These are phyloP conservation scores for Yarrowia galli DNA, from an alignment of 1,139 yeast genomes.

Conservation along the genomic window DNA sequence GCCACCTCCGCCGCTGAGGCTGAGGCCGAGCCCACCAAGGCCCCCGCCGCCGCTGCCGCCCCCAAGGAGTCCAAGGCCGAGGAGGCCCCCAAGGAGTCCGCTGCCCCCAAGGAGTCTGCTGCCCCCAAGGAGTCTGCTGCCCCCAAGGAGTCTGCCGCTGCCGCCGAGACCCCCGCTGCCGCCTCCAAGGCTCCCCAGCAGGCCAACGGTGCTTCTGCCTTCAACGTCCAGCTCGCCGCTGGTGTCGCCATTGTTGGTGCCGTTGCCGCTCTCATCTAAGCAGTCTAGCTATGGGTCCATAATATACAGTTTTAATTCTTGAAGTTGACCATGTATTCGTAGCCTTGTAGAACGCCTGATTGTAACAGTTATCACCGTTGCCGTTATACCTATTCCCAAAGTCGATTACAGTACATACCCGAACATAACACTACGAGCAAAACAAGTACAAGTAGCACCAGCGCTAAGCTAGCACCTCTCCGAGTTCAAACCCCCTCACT, in stretches of 20 bases:
- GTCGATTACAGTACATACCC: not conserved
- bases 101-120: not conserved
- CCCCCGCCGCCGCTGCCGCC: not conserved
- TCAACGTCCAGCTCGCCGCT: slow-evolving; percentile 36
- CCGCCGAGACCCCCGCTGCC: slow-evolving; percentile 9
- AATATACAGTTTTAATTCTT: slow-evolving; percentile 32
- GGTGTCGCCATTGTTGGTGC: slow-evolving; percentile 27
- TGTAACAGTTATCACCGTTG: no score
- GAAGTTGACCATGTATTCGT: not conserved
- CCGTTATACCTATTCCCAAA: not conserved
- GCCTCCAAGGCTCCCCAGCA: slow-evolving; percentile 18
- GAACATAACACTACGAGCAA: no score
- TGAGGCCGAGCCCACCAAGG: not conserved
- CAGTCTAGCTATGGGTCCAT: not conserved
- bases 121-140: slow-evolving; percentile 1
- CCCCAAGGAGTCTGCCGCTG: not conserved
- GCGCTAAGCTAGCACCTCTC: not conserved
- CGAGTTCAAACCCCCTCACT: not conserved
- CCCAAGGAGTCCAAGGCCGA: not conserved
- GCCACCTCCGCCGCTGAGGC: slow-evolving; percentile 1
- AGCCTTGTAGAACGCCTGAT: no score
- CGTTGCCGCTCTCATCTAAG: slow-evolving; percentile 34
- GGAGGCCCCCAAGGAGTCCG: slow-evolving; percentile 1
- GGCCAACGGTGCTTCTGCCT: slow-evolving; percentile 30
- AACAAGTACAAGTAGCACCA: not conserved